phyloP scores from a whole-genome alignment of 441 rosid genomes.

The Mallotus repandus region DNA sequence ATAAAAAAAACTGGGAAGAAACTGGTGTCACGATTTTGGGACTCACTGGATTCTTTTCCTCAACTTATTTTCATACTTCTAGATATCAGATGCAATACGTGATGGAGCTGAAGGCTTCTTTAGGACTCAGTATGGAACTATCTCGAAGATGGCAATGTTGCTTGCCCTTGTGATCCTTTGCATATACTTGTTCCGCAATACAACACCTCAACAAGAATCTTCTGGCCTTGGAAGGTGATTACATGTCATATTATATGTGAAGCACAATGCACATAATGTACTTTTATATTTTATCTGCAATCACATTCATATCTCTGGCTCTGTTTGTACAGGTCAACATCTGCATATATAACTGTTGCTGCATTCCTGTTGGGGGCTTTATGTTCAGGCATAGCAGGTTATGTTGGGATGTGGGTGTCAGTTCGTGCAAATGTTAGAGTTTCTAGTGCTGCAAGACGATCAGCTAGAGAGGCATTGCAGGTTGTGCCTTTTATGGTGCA shows the following conservation, averaged over 20 bases:
- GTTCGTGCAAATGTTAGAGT: constrained; percentile 99
- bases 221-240: constrained; percentile 91
- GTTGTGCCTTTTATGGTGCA: constrained; percentile 37
- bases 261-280: background rate
- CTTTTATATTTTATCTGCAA: constrained; percentile 6
- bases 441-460: constrained; percentile 97
- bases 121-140: constrained; percentile 95
- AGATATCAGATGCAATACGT: constrained; percentile 99
- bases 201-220: constrained; percentile 93
- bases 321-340: constrained; percentile 58
- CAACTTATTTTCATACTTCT: constrained; percentile 37
- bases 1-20: background rate
- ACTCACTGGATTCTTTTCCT: constrained; percentile 21
- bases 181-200: constrained; percentile 81
- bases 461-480: constrained; percentile 99
- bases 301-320: constrained; percentile 26
- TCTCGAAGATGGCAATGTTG: constrained; percentile 92
- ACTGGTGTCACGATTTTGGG: constrained; percentile 7
- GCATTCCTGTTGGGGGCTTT: constrained; percentile 95
- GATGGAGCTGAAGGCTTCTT: constrained; percentile 99
- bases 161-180: constrained; percentile 80
- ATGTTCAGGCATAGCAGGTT: constrained; percentile 95
- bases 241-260: constrained; percentile 20
- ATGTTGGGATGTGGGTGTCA: constrained; percentile 99
- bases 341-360: constrained; percentile 92